These are phyloP conservation scores for Fistulina hepatica DNA, from an alignment of 1,284 basidiomycete species.

Conservation along the genomic window DNA sequence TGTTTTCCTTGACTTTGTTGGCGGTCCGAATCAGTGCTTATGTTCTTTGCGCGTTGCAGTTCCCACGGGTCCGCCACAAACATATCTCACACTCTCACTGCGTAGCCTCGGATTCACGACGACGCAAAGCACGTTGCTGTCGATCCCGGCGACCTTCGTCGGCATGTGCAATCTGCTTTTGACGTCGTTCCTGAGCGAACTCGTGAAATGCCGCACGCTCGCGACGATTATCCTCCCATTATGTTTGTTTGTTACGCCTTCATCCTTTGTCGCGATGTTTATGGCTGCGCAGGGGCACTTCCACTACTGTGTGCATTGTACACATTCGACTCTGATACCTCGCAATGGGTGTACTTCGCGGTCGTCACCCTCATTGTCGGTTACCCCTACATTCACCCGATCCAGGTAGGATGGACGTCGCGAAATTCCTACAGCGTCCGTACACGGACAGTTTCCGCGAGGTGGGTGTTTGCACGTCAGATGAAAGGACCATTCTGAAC, in stretches of 20 bases:
- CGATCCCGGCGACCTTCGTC: slow-evolving; percentile 36
- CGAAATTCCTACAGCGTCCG: slow-evolving; percentile 49
- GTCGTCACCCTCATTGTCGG: slow-evolving; percentile 47
- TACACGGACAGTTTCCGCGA: slow-evolving; percentile 24
- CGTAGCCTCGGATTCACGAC: slow-evolving; percentile 43
- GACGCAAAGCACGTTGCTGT: slow-evolving; percentile 38
- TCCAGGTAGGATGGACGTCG: slow-evolving; percentile 51
- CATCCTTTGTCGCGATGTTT: too few relatives aligned
- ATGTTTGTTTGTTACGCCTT: too few relatives aligned
- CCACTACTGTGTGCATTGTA: slow-evolving; percentile 49
- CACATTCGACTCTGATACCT: slow-evolving; percentile 39
- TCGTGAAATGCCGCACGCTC: slow-evolving; percentile 41
- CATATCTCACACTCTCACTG: slow-evolving; percentile 43
- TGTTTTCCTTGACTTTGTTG: slow-evolving; percentile 8
- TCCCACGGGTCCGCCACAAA: slow-evolving; percentile 35
- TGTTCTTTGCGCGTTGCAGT: slow-evolving; percentile 21
- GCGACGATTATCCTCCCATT: slow-evolving; percentile 45
- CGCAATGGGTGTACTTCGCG: slow-evolving; percentile 49
- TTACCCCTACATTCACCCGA: slow-evolving; percentile 35
- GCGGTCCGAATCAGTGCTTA: neutral
- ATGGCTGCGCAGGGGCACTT: too few relatives aligned
- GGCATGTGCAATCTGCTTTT: slow-evolving; percentile 34
- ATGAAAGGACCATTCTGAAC: too few relatives aligned
- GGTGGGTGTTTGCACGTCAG: too few relatives aligned
- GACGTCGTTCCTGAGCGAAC: slow-evolving; percentile 42